Percentiles rank a stretch among this genome's conserved stretches.
Conservation (phyloP, 805 yeast genomes). For the Hanseniaspora taiwanica region DNA sequence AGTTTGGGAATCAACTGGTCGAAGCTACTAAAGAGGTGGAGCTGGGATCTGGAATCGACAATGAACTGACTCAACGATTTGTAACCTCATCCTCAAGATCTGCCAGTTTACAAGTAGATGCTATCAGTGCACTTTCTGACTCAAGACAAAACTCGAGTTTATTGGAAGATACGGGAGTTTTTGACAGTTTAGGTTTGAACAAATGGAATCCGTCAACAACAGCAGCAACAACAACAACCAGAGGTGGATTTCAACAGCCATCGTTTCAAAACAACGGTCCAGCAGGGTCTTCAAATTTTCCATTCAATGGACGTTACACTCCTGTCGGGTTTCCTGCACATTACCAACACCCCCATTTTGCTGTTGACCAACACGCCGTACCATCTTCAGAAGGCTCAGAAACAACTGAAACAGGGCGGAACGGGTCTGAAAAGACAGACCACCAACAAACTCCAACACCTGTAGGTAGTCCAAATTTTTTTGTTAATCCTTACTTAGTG, state of each 20-base stretch:
- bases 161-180: background rate
- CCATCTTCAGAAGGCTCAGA: background rate
- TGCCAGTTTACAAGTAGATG: background rate
- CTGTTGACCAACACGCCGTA: background rate
- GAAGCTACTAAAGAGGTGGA: constrained; percentile 25
- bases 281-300: background rate
- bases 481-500: background rate
- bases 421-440: background rate
- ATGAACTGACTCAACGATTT: background rate
- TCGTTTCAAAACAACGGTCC: too few relatives aligned
- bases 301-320: background rate
- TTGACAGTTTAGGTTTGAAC: too few relatives aligned
- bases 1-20: constrained; percentile 22
- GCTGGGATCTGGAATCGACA: background rate
- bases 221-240: too few relatives aligned
- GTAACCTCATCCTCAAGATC: background rate
- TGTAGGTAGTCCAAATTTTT: background rate
- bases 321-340: background rate
- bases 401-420: background rate
- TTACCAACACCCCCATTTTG: background rate
- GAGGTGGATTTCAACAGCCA: too few relatives aligned
- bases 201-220: background rate
- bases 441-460: background rate
- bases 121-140: background rate
- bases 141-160: background rate